Base-by-base conservation (phyloP, 352 stramenopile genomes). In the Phytophthora vignae region DNA sequence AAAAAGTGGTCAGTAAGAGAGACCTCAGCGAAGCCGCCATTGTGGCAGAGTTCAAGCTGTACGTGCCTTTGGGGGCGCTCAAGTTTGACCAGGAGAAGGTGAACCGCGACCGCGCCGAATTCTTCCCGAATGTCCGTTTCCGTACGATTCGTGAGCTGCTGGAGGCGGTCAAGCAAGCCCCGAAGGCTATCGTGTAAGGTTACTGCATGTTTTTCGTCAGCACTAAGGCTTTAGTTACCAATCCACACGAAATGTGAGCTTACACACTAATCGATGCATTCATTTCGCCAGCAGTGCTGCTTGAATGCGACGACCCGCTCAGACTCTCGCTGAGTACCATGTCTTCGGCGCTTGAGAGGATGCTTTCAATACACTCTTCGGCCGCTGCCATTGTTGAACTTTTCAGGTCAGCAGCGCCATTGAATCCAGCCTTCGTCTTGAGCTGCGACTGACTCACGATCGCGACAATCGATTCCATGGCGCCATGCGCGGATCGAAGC, bases 31-130 rank as follows among this genome's bases (percentile, higher is more conserved):
- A 52, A 14, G 44, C n/a, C 19, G 44, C 44, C 7, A 14, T 52
- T 10, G 19, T 52, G 15, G 44, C 44, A 0, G 44, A 52, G 44
- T 74, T 85, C 49, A 78, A 77, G 60, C 52, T 83, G 46, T 50
- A 52, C 27, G 55, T 64, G 2, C 60, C 64, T 1, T 46, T 21
- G 1, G 66, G 68, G 2, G 17, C 3, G 25, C 10, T 55, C 5
- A 62, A 42, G 15, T 69, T 87, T 36, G 71, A 84, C 40, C 73
- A 75, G 31, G 53, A 49, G 1, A 83, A 77, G 57, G 66, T 78
- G 0, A 22, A 72, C 54, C 71, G 71, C 38, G 76, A 84, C 29
- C 73, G 71, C 11, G 69, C 17, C 4, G 71, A 76, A 33, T 72
- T 69, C 59, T 86, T 82, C 49, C 42, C 56, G 0, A 60, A 52